A percentile compares a stretch with the other conserved stretches of the same genome.
Conservation (phyloP, 768 basidiomycete genomes). For the Trametes cingulata region DNA sequence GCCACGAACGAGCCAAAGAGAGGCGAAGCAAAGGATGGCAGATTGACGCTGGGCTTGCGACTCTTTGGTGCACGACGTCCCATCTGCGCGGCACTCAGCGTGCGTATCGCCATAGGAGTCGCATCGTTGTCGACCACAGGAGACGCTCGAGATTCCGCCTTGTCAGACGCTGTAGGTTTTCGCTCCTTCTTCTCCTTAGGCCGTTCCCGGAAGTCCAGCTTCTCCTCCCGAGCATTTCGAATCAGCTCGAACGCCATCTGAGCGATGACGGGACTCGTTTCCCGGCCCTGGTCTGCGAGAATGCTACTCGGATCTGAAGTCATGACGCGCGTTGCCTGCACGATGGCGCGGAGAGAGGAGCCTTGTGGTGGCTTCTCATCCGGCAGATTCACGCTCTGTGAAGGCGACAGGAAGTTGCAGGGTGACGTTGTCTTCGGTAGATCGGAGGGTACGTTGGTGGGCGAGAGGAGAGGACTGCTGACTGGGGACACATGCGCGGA, state of each 20-base stretch:
- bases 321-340: slow-evolving; percentile 87
- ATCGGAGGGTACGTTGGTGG: slow-evolving; percentile 4
- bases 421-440: background rate
- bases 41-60: slow-evolving; percentile 27
- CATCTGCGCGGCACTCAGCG: slow-evolving; percentile 15
- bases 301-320: slow-evolving; percentile 74
- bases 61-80: slow-evolving; percentile 17
- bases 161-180: slow-evolving; percentile 15
- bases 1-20: slow-evolving; percentile 61
- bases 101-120: slow-evolving; percentile 35
- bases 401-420: slow-evolving; percentile 10
- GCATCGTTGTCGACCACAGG: slow-evolving; percentile 40
- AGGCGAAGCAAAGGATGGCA: slow-evolving; percentile 48
- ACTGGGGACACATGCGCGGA: slow-evolving; percentile 16
- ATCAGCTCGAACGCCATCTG: slow-evolving; percentile 69
- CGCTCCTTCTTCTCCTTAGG: slow-evolving; percentile 46
- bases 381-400: slow-evolving; percentile 11
- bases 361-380: slow-evolving; percentile 52
- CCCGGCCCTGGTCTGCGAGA: slow-evolving; percentile 67
- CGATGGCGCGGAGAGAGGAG: slow-evolving; percentile 70
- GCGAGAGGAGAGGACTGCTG: slow-evolving; percentile 14
- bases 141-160: slow-evolving; percentile 2
- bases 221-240: slow-evolving; percentile 64
- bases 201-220: slow-evolving; percentile 49
- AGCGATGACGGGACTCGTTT: slow-evolving; percentile 61